phyloP scores from a whole-genome alignment of 2,329 filamentous ascomycete species.

The Sclerotinia nivalis region DNA sequence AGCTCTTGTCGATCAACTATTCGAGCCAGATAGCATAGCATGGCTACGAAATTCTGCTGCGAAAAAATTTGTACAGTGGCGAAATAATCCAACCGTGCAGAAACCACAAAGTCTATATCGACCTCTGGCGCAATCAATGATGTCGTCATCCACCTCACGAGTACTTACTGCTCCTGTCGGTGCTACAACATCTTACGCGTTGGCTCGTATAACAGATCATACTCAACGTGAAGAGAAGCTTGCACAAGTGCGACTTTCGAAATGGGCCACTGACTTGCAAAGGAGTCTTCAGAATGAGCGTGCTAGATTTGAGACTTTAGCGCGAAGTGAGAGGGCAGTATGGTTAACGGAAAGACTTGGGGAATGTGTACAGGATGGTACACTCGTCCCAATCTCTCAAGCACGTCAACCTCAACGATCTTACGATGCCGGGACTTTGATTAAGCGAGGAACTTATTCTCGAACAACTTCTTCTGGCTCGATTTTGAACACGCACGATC shows the following conservation, averaged over 20 bases:
- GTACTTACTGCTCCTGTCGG: constrained; percentile 37
- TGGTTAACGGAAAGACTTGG: constrained; percentile 69
- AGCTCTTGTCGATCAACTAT: constrained; percentile 69
- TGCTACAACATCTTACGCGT: constrained; percentile 52
- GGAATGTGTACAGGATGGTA: constrained; percentile 67
- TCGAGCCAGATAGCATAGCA: constrained; percentile 74
- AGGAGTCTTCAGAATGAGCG: constrained; percentile 72
- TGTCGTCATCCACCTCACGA: constrained; percentile 29
- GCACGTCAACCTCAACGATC: constrained; percentile 28
- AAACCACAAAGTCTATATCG: constrained; percentile 42
- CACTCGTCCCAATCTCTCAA: constrained; percentile 54
- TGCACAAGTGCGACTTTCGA: constrained; percentile 70
- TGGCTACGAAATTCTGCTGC: constrained; percentile 82
- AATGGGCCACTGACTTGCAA: constrained; percentile 82
- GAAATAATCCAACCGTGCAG: constrained; percentile 45
- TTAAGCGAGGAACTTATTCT: constrained; percentile 32
- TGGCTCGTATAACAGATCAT: constrained; percentile 61
- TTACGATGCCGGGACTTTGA: constrained; percentile 26
- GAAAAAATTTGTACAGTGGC: constrained; percentile 77
- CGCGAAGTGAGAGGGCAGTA: constrained; percentile 61
- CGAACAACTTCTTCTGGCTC: constrained; percentile 23
- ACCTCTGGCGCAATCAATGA: constrained; percentile 39
- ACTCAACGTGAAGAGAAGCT: constrained; percentile 60
- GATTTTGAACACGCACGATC: constrained; percentile 58
- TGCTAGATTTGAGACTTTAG: constrained; percentile 64